Conservation (phyloP, 768 basidiomycete species). For the Mycena leptocephala region DNA sequence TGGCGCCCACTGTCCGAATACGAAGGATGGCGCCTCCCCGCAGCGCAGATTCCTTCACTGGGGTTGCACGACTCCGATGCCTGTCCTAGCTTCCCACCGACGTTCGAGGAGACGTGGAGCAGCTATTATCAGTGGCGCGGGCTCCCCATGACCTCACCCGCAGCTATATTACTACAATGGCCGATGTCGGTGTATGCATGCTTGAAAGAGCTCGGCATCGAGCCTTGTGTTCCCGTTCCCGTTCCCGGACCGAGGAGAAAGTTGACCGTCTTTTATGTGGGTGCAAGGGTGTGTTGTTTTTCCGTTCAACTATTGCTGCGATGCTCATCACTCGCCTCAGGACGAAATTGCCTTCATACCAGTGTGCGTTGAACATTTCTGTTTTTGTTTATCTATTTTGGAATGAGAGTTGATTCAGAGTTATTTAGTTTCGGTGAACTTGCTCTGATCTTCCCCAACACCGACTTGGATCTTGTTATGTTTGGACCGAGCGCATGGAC, state of each 20-base stretch:
- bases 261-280: slow-evolving; percentile 23
- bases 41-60: slow-evolving; percentile 50
- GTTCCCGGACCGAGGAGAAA: background rate
- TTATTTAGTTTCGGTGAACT: slow-evolving; percentile 60
- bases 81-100: slow-evolving; percentile 43
- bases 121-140: slow-evolving; percentile 64
- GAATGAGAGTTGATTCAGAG: too few relatives aligned
- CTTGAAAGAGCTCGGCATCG: slow-evolving; percentile 52
- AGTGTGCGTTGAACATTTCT: slow-evolving; percentile 47
- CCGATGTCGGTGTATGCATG: slow-evolving; percentile 59
- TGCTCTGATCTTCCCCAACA: slow-evolving; percentile 61
- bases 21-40: slow-evolving; percentile 55
- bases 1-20: slow-evolving; percentile 43
- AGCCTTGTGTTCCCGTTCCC: slow-evolving; percentile 37
- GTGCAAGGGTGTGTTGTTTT: slow-evolving; percentile 32
- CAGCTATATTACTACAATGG: slow-evolving; percentile 61
- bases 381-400: background rate
- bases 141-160: slow-evolving; percentile 59
- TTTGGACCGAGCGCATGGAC: slow-evolving; percentile 52
- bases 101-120: slow-evolving; percentile 54
- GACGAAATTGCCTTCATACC: slow-evolving; percentile 59
- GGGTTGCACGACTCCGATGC: slow-evolving; percentile 46
- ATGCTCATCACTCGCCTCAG: slow-evolving; percentile 52
- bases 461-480: slow-evolving; percentile 60
- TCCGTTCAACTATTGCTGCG: slow-evolving; percentile 40